These are phyloP conservation scores for Sporothrix protearum DNA, from an alignment of 2,329 filamentous ascomycete species.

Conservation along the genomic window DNA sequence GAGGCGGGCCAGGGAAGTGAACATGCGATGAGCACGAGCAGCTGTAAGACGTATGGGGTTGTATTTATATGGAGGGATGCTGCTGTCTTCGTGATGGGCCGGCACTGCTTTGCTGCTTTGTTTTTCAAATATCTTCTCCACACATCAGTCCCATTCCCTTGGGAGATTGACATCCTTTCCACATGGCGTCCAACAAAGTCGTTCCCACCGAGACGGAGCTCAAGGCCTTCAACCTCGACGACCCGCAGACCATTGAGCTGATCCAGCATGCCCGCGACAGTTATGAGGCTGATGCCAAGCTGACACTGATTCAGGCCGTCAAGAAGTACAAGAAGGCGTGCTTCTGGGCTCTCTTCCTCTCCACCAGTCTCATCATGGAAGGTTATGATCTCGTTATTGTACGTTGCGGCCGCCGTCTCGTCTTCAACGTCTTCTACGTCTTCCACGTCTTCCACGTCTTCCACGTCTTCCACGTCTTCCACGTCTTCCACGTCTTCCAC, in stretches of 20 bases:
- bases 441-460: neutral
- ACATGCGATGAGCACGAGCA: neutral
- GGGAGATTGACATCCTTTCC: neutral
- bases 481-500: neutral
- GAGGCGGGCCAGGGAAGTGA: neutral
- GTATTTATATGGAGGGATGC: conserved; percentile 4
- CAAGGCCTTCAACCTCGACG: conserved; percentile 15
- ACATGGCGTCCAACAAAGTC: neutral
- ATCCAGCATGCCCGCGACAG: conserved; percentile 15
- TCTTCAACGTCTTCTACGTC: too few species aligned
- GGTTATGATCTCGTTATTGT: conserved; percentile 31
- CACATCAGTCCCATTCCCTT: neutral
- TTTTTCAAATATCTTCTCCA: neutral
- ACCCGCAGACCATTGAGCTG: conserved; percentile 10
- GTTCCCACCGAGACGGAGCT: conserved; percentile 3
- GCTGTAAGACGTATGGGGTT: neutral
- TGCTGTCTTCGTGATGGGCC: neutral
- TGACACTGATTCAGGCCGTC: neutral
- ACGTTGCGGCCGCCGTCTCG: neutral
- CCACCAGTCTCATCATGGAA: conserved; percentile 28
- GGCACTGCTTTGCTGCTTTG: neutral
- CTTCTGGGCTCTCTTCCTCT: conserved; percentile 13
- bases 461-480: neutral
- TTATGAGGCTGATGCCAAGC: neutral
- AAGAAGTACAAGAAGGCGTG: conserved; percentile 11